Evolutionary conservation across 2,329 filamentous ascomycete genomes (phyloP), one percentile per base, ranked within the genome.

Genomic region (Ustilaginoidea virens): DNA sequence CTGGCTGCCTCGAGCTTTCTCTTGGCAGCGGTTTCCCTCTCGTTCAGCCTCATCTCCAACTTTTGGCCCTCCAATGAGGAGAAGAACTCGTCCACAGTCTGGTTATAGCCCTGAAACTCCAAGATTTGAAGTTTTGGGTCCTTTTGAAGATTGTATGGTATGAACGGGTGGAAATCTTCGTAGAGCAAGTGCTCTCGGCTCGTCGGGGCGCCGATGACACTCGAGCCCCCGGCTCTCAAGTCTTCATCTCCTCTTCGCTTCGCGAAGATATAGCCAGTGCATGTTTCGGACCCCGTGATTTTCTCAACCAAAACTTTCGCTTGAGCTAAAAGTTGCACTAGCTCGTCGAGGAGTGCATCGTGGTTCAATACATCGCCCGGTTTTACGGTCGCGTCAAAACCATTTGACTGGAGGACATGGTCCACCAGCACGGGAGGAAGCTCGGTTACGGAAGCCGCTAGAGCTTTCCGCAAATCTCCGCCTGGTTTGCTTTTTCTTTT

Each of bases 21-120:
- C 53, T 77, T 80, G 3, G 90, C 90, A 4, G 68, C 64, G 13
- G 78, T 73, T 51, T 98, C 85, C 27, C 78, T 72, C 49, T 96
- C 87, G 4, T 72, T 73, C 4, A 96, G 57, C 30, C 74, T 69
- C 1, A 82, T 92, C 49, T 92, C 80, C 1, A 96, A 63, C 48
- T 82, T 92, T 48, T 94, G 87, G 0, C 86, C 83, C 54, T 98
- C 90, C 16, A 96, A 71, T 0, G 87, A 96, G 0, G 90, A 96
- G 51, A 92, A 96, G 58, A 94, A 98, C 40, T 93, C 82, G 47
- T 98, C 90, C 0, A 93, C 85, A 0, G 85, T 90, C 46, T 79
- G 80, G 51, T 94, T 94, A 60, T 92, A 96, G 7, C 75, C 79
- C 5, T 82, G 68, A 39, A 86, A 85, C 30, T 81, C 70, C 9